A percentile compares a stretch with the other conserved stretches of the same genome.
These are phyloP conservation scores for Cornus controversa DNA, from an alignment of 148 eudicot species.

Conservation along the genomic window DNA sequence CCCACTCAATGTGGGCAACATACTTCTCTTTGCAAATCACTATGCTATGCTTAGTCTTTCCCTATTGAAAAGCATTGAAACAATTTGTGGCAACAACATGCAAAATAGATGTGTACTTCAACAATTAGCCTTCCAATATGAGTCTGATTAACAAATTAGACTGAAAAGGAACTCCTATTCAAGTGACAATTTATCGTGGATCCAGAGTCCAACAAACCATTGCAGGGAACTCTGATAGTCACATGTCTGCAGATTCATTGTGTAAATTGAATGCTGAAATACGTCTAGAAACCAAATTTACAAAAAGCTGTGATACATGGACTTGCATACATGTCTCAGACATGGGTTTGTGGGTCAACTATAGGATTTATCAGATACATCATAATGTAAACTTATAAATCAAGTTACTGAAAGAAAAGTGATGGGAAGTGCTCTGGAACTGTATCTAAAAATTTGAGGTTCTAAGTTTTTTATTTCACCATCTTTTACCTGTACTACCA, in stretches of 20 bases:
- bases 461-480: not conserved
- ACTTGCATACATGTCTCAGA: too few relatives aligned
- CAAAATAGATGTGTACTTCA: not conserved
- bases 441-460: not conserved
- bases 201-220: not conserved
- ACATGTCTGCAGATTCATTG: too few relatives aligned
- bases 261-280: not conserved
- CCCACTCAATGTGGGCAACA: not conserved
- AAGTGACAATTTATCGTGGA: not conserved
- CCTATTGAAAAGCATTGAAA: not conserved
- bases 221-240: not conserved
- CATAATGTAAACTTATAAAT: not conserved
- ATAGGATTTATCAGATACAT: too few relatives aligned
- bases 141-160: not conserved
- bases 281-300: not conserved
- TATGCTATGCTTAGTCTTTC: not conserved
- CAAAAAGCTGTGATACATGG: too few relatives aligned
- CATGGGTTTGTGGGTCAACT: too few relatives aligned
- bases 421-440: not conserved
- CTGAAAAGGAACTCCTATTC: not conserved
- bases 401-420: not conserved
- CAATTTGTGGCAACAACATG: not conserved
- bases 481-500: not conserved
- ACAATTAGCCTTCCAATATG: not conserved
- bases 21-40: not conserved